These are phyloP conservation scores for Colletotrichum sp. DNA, from an alignment of 2,329 filamentous ascomycete genomes.

Conservation along the genomic window DNA sequence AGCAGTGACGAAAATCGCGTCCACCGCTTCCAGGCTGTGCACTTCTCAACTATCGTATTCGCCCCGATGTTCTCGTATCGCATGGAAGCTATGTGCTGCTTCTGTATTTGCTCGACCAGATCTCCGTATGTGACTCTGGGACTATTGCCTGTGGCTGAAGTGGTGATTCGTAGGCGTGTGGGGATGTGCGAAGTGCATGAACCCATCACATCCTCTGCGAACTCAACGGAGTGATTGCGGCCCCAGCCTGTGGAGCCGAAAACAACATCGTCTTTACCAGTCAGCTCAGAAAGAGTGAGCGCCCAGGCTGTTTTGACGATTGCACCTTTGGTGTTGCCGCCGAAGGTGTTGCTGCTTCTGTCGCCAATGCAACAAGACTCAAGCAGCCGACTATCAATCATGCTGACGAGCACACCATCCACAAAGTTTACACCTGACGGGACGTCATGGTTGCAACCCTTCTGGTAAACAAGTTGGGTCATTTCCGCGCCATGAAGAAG, in stretches of 20 bases:
- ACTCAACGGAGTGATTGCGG: neutral
- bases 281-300: neutral
- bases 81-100: slow-evolving; percentile 50
- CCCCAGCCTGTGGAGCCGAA: slow-evolving; percentile 5
- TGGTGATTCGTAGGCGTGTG: neutral
- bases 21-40: slow-evolving; percentile 37
- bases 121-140: neutral
- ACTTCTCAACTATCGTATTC: slow-evolving; percentile 53
- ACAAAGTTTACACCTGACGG: neutral
- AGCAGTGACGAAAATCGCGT: neutral
- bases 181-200: slow-evolving; percentile 6
- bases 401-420: neutral
- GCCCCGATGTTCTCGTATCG: slow-evolving; percentile 57
- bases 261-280: neutral
- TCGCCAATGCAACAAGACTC: neutral
- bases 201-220: slow-evolving; percentile 7
- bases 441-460: neutral
- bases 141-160: neutral
- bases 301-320: neutral
- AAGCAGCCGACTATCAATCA: neutral
- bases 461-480: slow-evolving; percentile 34
- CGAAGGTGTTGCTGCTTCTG: neutral
- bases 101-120: slow-evolving; percentile 42
- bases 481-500: slow-evolving; percentile 49
- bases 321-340: neutral